These are phyloP conservation scores for Arthroderma sp. DNA, from an alignment of 2,329 filamentous ascomycete species.

Conservation along the genomic window DNA sequence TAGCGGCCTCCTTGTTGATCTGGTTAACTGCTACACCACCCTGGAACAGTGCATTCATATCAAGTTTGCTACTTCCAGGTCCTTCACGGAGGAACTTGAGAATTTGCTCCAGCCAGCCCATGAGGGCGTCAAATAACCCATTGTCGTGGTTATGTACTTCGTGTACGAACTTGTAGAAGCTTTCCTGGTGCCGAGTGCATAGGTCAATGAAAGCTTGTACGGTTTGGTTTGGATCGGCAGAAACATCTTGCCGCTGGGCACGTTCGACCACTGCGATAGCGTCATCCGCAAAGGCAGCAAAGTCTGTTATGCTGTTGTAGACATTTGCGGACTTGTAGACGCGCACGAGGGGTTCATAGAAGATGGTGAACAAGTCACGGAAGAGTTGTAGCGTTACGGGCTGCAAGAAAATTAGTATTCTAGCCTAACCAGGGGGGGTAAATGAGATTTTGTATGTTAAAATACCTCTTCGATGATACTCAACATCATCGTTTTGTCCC, in stretches of 20 bases:
- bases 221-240: conserved; percentile 92
- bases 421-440: neutral
- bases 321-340: conserved; percentile 99
- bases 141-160: conserved; percentile 97
- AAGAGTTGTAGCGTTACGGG: conserved; percentile 94
- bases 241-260: conserved; percentile 63
- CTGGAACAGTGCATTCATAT: conserved; percentile 87
- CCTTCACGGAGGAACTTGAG: conserved; percentile 84
- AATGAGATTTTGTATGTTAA: neutral
- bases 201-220: conserved; percentile 97
- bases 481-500: conserved; percentile 97
- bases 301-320: conserved; percentile 93
- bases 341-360: conserved; percentile 91
- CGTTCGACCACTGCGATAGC: conserved; percentile 67
- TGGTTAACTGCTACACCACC: conserved; percentile 55
- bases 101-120: conserved; percentile 95
- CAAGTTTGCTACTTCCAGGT: conserved; percentile 61
- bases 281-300: conserved; percentile 84
- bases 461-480: conserved; percentile 71
- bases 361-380: conserved; percentile 92
- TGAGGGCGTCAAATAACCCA: conserved; percentile 86
- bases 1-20: conserved; percentile 59
- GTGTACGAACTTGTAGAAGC: conserved; percentile 98
- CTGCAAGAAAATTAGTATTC: conserved; percentile 17
- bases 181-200: conserved; percentile 85